A percentile compares a stretch with the other conserved stretches of the same genome.
These are phyloP conservation scores for Salvia sclarea DNA, from an alignment of 305 asterid species.

Conservation along the genomic window DNA sequence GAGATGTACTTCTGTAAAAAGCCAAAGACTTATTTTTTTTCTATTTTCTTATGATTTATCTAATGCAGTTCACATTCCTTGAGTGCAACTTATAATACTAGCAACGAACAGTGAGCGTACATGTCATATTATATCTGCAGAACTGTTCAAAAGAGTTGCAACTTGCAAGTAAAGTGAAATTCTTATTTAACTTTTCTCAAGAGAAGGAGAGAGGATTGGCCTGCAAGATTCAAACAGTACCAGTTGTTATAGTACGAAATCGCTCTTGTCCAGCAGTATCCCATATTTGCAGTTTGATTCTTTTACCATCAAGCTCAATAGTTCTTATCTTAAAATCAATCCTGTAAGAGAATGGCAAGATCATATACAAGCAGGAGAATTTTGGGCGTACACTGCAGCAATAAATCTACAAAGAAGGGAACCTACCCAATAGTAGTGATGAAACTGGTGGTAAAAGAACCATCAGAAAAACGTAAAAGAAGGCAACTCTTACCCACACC, in stretches of 20 bases:
- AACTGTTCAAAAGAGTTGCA: conserved; percentile 13
- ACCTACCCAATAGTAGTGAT: conserved; percentile 92
- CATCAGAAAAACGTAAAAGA: conserved; percentile 94
- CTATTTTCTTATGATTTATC: conserved; percentile 2
- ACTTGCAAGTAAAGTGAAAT: conserved; percentile 22
- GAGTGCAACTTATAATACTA: conserved; percentile 6
- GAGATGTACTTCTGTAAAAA: background rate
- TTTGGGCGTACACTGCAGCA: background rate
- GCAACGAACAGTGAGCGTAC: conserved; percentile 9
- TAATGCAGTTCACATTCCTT: background rate
- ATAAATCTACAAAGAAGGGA: conserved; percentile 11
- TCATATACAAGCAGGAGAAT: conserved; percentile 17
- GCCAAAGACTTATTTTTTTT: background rate
- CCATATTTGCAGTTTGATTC: conserved; percentile 90
- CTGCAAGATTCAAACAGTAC: conserved; percentile 41
- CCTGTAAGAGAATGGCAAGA: conserved; percentile 40
- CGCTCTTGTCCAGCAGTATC: conserved; percentile 98
- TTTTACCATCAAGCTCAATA: conserved; percentile 81
- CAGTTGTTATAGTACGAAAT: conserved; percentile 91
- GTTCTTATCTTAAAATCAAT: conserved; percentile 95
- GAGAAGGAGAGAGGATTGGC: conserved; percentile 8
- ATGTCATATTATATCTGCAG: background rate
- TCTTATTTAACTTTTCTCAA: conserved; percentile 3
- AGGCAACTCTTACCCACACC: conserved; percentile 99
- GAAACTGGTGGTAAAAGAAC: conserved; percentile 96